Percentiles rank a stretch among this genome's conserved stretches.
Evolutionary conservation across 164 flowering plant genomes (phyloP).

Genomic region (Kingdonia uniflora): DNA sequence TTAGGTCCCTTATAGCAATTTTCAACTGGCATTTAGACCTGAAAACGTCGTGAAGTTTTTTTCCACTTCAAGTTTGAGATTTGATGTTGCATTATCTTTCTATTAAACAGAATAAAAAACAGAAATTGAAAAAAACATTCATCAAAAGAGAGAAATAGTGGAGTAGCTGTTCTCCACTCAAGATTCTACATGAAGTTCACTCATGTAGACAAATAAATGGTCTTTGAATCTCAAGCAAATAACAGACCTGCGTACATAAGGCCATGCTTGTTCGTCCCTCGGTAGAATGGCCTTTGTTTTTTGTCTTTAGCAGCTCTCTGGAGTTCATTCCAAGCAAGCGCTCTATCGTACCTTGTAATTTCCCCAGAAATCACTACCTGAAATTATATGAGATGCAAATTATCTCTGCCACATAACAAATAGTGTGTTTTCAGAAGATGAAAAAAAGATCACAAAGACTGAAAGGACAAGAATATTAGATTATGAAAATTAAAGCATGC

Average conservation of each 20-base stretch:
- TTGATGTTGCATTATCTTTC: too few species aligned
- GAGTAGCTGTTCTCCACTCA: too few species aligned
- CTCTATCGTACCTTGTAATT: slow-evolving; percentile 55
- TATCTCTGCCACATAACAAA: not conserved
- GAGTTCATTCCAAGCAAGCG: slow-evolving; percentile 74
- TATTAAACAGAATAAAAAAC: too few species aligned
- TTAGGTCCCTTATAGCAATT: too few species aligned
- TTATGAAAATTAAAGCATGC: not conserved
- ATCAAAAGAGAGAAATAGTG: too few species aligned
- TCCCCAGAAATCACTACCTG: slow-evolving; percentile 71
- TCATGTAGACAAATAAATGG: too few species aligned
- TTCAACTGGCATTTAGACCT: too few species aligned
- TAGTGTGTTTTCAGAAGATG: not conserved
- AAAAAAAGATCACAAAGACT: not conserved
- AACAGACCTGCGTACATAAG: slow-evolving; percentile 88
- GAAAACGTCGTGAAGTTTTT: too few species aligned
- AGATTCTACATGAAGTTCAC: too few species aligned
- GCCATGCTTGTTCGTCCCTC: slow-evolving; percentile 62
- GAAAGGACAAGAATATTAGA: not conserved
- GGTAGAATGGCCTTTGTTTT: slow-evolving; percentile 69
- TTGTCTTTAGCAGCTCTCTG: slow-evolving; percentile 55
- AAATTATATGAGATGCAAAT: slow-evolving; percentile 10
- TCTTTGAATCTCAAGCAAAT: not conserved
- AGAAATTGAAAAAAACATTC: too few species aligned
- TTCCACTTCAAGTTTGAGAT: too few species aligned